A percentile compares a stretch with the other conserved stretches of the same genome.
These are phyloP conservation scores for Wallacemonas sp. DNA, from an alignment of 208 protist species.

Conservation along the genomic window DNA sequence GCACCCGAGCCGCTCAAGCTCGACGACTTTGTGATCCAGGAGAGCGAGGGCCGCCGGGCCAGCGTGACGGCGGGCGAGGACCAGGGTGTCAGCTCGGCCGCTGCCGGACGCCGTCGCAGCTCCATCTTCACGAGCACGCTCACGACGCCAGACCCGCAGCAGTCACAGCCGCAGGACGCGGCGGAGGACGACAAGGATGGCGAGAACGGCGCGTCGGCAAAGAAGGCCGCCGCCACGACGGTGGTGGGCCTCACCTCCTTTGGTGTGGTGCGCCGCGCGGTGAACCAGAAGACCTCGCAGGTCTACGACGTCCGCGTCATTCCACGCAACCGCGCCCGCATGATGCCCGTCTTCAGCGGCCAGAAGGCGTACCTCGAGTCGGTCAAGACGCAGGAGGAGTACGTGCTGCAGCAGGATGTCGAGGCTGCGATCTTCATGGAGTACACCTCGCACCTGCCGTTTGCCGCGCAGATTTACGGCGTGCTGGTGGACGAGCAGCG, in stretches of 20 bases:
- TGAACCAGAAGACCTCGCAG: conserved; percentile 63
- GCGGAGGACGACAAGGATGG: conserved; percentile 15
- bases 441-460: conserved; percentile 76
- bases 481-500: conserved; percentile 75
- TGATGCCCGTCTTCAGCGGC: conserved; percentile 35
- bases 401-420: conserved; percentile 55
- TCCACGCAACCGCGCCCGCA: conserved; percentile 53
- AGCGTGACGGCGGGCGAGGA: conserved; percentile 8
- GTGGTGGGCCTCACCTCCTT: conserved; percentile 63
- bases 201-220: conserved; percentile 7
- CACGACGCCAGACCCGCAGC: conserved; percentile 2
- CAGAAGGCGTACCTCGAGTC: conserved; percentile 14
- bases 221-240: conserved; percentile 31
- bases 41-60: conserved; percentile 14
- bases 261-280: conserved; percentile 68
- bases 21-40: conserved; percentile 66
- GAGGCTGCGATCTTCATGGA: conserved; percentile 81
- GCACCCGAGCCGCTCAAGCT: conserved; percentile 45
- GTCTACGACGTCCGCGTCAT: conserved; percentile 84
- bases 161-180: neutral
- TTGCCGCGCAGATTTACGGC: conserved; percentile 65
- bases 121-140: conserved; percentile 68
- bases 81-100: conserved; percentile 14
- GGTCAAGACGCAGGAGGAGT: conserved; percentile 43
- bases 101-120: conserved; percentile 36